phyloP scores from a whole-genome alignment of 257 asterid genomes.

The Fraxinus anomala region DNA sequence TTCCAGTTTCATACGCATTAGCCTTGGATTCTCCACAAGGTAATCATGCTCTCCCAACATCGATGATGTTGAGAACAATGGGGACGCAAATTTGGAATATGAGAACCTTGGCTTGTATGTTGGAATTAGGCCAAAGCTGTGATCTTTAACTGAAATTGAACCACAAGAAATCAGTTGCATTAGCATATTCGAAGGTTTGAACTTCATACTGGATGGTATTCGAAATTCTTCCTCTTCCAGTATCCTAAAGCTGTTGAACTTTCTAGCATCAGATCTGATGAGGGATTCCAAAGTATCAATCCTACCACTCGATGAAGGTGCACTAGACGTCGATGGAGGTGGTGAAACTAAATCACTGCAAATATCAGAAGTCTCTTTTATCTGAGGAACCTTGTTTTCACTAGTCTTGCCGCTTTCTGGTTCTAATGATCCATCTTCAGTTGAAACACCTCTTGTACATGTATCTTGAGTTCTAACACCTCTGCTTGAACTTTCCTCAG shows the following conservation, averaged over 20 bases:
- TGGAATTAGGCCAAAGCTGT: constrained; percentile 76
- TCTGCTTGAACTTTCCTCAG: constrained; percentile 60
- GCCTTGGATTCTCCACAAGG: constrained; percentile 68
- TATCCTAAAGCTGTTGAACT: constrained; percentile 75
- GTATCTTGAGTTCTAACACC: constrained; percentile 43
- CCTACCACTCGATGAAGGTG: constrained; percentile 75
- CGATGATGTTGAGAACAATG: constrained; percentile 71
- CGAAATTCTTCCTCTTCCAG: constrained; percentile 70
- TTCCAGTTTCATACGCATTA: constrained; percentile 57
- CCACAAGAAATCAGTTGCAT: constrained; percentile 95
- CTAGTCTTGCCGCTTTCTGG: constrained; percentile 34
- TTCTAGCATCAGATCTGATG: constrained; percentile 76
- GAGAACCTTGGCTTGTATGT: constrained; percentile 80
- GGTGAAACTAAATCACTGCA: constrained; percentile 59
- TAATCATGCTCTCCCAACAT: constrained; percentile 79
- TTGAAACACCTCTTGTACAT: constrained; percentile 70
- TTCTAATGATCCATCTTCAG: constrained; percentile 61
- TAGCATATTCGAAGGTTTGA: constrained; percentile 82
- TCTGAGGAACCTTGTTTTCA: constrained; percentile 32
- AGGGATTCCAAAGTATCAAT: constrained; percentile 85
- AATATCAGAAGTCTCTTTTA: constrained; percentile 54
- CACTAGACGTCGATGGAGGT: constrained; percentile 72
- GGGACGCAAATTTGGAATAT: constrained; percentile 72
- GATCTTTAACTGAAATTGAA: constrained; percentile 85
- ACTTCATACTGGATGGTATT: constrained; percentile 50